Conservation (phyloP, 371 early-diverging fungal genomes). For the Parasitella parasitica region DNA sequence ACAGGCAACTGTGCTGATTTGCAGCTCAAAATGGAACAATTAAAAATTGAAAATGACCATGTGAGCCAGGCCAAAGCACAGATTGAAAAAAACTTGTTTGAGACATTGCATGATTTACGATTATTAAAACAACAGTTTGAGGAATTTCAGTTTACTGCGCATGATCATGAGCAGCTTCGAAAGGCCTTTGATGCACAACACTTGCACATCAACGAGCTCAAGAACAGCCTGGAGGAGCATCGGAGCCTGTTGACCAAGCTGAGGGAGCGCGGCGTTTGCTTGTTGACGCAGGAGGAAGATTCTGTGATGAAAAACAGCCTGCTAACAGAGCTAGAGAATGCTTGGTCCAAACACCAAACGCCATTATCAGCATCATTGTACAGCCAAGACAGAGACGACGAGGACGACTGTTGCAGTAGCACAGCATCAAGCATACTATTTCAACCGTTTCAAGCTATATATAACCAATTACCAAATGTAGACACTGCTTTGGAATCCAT, state of each 20-base stretch:
- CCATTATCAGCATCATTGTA: background rate
- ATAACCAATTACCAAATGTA: constrained; percentile 7
- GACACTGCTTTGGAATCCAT: constrained; percentile 15
- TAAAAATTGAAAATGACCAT: constrained; percentile 32
- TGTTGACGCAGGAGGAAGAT: background rate
- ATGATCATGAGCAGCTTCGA: constrained; percentile 27
- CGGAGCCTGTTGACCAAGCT: constrained; percentile 16
- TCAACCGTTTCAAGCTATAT: constrained; percentile 1
- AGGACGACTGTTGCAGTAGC: background rate
- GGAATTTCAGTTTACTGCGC: constrained; percentile 16
- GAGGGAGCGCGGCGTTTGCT: constrained; percentile 9
- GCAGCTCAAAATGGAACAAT: constrained; percentile 3
- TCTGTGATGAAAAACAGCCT: background rate
- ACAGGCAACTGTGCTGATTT: background rate
- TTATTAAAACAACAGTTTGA: constrained; percentile 23
- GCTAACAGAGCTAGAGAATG: constrained; percentile 11
- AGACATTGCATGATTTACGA: constrained; percentile 23
- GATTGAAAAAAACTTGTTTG: constrained; percentile 25
- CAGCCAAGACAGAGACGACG: background rate
- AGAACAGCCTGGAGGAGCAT: constrained; percentile 35
- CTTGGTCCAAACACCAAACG: constrained; percentile 8
- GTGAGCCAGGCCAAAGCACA: constrained; percentile 34
- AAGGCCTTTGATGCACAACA: constrained; percentile 27
- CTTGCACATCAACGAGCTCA: constrained; percentile 26
- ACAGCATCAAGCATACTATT: background rate